phyloP scores from a whole-genome alignment of 352 stramenopile species.

The Pilasporangium apinafurcum region DNA sequence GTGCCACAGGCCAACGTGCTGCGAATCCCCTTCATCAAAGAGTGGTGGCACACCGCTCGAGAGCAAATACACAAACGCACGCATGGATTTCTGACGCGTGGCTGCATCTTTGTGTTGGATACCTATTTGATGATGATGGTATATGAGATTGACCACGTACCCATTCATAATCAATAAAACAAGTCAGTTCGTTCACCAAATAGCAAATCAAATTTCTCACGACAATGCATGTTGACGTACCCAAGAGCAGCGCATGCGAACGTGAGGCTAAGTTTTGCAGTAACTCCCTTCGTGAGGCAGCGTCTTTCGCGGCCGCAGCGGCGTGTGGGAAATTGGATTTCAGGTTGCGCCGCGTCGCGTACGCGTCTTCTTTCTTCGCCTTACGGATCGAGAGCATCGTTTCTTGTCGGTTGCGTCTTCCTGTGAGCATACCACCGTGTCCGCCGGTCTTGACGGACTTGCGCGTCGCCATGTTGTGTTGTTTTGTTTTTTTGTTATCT shows the following conservation, averaged over 20 bases:
- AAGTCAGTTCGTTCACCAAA: too few relatives aligned
- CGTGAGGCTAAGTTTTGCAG: constrained; percentile 75
- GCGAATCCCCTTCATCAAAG: constrained; percentile 78
- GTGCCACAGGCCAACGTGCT: constrained; percentile 73
- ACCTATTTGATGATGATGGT: constrained; percentile 17
- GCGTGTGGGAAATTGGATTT: constrained; percentile 63
- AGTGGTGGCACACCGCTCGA: constrained; percentile 80
- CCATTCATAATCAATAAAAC: constrained; percentile 1
- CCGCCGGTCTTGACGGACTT: constrained; percentile 74
- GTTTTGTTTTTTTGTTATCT: too few relatives aligned
- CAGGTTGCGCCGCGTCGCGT: constrained; percentile 80
- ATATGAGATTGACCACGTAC: background rate
- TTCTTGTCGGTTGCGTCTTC: constrained; percentile 77
- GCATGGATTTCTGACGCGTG: constrained; percentile 80
- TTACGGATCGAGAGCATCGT: constrained; percentile 86
- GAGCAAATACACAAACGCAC: constrained; percentile 82
- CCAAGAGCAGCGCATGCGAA: constrained; percentile 71
- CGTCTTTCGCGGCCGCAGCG: constrained; percentile 13
- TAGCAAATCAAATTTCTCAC: too few relatives aligned
- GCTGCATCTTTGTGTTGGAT: constrained; percentile 71
- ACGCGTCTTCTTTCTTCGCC: constrained; percentile 86
- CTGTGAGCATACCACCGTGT: constrained; percentile 65
- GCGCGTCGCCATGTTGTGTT: constrained; percentile 27
- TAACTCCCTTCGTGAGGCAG: constrained; percentile 51
- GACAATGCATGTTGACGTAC: too few relatives aligned